phyloP scores from a whole-genome alignment of 2,329 filamentous ascomycete species.

The Aureobasidium vineae region DNA sequence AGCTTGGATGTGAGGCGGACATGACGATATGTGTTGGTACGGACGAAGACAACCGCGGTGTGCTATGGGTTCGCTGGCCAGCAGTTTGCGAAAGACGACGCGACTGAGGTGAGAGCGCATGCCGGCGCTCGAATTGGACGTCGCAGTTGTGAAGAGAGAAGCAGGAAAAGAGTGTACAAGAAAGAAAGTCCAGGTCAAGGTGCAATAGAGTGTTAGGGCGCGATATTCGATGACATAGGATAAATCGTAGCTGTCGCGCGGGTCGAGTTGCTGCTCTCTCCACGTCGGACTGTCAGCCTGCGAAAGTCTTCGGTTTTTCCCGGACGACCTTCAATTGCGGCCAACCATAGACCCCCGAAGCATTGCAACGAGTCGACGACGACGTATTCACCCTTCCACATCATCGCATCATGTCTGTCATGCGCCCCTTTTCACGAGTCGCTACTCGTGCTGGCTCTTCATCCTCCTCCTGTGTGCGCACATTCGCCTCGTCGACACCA shows the following conservation, averaged over 20 bases:
- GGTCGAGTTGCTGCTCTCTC: background rate
- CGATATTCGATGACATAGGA: no score
- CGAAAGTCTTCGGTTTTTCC: slow-evolving; percentile 22
- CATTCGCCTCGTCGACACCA: slow-evolving; percentile 18
- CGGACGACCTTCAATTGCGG: slow-evolving; percentile 14
- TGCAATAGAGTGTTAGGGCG: background rate
- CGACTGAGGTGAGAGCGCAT: slow-evolving; percentile 63
- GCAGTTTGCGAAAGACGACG: slow-evolving; percentile 57
- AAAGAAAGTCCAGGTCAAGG: background rate
- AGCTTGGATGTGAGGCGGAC: slow-evolving; percentile 22
- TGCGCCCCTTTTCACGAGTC: background rate
- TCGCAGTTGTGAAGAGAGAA: background rate
- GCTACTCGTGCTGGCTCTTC: background rate
- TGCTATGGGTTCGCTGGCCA: slow-evolving; percentile 52
- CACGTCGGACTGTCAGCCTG: background rate
- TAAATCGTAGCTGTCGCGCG: background rate
- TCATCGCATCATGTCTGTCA: slow-evolving; percentile 18
- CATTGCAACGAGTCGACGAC: background rate
- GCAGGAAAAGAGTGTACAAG: slow-evolving; percentile 1
- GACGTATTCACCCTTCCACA: background rate
- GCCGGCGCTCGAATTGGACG: background rate
- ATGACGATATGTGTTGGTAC: slow-evolving; percentile 32
- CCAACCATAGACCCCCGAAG: slow-evolving; percentile 11
- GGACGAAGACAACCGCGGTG: slow-evolving; percentile 47
- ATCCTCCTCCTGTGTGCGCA: background rate